phyloP scores from a whole-genome alignment of 2,329 filamentous ascomycete species.

The Amauroascus niger region DNA sequence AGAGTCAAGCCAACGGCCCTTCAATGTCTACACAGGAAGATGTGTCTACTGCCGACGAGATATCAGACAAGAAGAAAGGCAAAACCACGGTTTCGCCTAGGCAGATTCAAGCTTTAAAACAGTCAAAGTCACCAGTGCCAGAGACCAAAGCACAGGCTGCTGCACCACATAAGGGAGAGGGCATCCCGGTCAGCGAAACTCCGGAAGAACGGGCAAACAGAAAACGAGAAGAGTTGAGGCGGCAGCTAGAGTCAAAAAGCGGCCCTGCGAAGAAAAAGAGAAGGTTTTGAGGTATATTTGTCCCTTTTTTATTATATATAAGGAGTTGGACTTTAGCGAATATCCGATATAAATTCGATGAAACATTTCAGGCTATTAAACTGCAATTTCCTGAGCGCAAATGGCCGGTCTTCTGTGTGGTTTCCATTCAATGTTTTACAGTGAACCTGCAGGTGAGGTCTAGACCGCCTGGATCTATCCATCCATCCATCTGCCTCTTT shows the following conservation, averaged over 20 bases:
- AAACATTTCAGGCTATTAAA: no score
- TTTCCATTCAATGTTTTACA: no score
- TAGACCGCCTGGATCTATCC: no score
- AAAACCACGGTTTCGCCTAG: neutral
- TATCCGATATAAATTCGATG: no score
- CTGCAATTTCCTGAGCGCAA: no score
- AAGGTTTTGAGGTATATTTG: slow-evolving; percentile 36
- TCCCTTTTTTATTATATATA: no score
- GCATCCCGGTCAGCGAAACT: slow-evolving; percentile 27
- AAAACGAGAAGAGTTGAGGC: slow-evolving; percentile 49
- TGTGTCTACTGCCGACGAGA: neutral
- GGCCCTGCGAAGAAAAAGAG: slow-evolving; percentile 47
- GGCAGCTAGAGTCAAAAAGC: slow-evolving; percentile 40
- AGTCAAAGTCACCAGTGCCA: slow-evolving; percentile 14
- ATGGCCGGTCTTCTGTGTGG: no score
- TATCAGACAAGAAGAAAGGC: neutral
- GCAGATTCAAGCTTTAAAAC: slow-evolving; percentile 9
- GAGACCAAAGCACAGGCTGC: slow-evolving; percentile 13
- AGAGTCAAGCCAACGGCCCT: slow-evolving; percentile 8
- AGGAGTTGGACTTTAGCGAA: no score
- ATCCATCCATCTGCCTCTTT: no score
- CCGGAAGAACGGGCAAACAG: slow-evolving; percentile 46
- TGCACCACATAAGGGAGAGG: slow-evolving; percentile 16
- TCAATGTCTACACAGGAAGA: neutral
- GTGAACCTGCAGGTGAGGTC: no score